Evolutionary conservation across 1,139 yeast species (phyloP), one percentile per base, ranked within the genome.

Genomic region (Taphrina pruni): DNA sequence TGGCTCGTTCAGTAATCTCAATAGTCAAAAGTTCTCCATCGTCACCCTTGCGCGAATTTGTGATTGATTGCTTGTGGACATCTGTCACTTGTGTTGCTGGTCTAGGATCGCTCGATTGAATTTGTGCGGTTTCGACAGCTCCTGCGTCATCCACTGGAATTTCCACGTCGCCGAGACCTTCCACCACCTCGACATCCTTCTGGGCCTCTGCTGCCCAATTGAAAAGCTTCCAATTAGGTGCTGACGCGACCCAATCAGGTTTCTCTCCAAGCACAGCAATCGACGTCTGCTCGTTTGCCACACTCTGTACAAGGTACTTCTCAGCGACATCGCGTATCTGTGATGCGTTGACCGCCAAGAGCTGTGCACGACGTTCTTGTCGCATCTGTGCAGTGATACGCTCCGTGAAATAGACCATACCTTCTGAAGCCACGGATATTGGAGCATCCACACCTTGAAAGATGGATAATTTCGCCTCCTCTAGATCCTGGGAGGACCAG

Each of bases 401-500:
- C 72, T 87, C 86, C 67, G 85, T 81, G 78, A 92, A 90, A 52
- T 82, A 79, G 35, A 84, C 78, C 72, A 86, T 81, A 26, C 97
- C 97, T 77, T 94, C 97, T 57, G 86, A 83, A 64, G 90, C 85
- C 26, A 92, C 88, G 76, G 93, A 88, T 61, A 86, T 83, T 11
- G 99, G 99, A 0, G 97, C 92, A 79, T 94, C 99, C 14, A 95
- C 81, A 69, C 89, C 85, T 79, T 94, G 99, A 85, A 94, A 94
- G 54, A 94, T 86, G 11, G 96, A 86, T 73, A 94, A 81, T 77
- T 93, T 92, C 51, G 98, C 97, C 75, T 92, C 97, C 73, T 90
- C 90, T 60, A 94, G 80, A 73, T 91, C 97, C 36, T 83, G 80
- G 0, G 81, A 83, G 7, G 84, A 82, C 81, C 87, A 81, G 55